Evolutionary conservation across 164 flowering plant genomes (phyloP), one percentile per base, ranked within the genome.

Genomic region (Aristolochia fimbriata): DNA sequence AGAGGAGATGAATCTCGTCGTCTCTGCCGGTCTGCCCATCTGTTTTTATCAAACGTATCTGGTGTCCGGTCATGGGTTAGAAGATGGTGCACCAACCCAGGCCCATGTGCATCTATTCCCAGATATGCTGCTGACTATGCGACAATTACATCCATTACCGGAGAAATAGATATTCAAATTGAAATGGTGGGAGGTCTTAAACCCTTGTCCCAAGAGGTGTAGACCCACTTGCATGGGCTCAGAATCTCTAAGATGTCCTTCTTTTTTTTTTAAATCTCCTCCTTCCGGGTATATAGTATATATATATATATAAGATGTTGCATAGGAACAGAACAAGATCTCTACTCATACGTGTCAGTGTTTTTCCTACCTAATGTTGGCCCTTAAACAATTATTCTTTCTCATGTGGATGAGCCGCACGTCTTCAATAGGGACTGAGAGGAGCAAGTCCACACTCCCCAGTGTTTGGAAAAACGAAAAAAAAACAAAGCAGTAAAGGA

Each of bases 111-210:
- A 60, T 60, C 41, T 60, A 60, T 60, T 47, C 53, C 61, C 24
- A 21, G 50, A 58, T 21, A 21, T 58, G 61, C 51, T 58, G 61
- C 51, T 58, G 61, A 46, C 61, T 58, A 58, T 20, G 41, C 43
- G 61, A 58, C 61, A 58, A 31, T 19, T 47, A 60, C 43, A 37
- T 37, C 43, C 43, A 37, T 6, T 37, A 37, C 43, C 12, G 43
- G 43, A 37, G 24, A 43, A 20, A 20, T 33, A 43, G 9, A 53
- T 53, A 58, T 33, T 37, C 43, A 37, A 47, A 33, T 14, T 19
- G 64, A 41, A 27, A 21, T 58, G 63, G 46, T 52, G 63, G 43
- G 31, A 45, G 16, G 22, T 52, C 45, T 41, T 37, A 22, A 41
- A 25, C 45, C 33, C 57, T 1, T 51, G 58, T 41, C 49, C 21